Evolutionary conservation across 139 green algal genomes (phyloP), one percentile per base, ranked within the genome.

Genomic region (Volvox africanus): DNA sequence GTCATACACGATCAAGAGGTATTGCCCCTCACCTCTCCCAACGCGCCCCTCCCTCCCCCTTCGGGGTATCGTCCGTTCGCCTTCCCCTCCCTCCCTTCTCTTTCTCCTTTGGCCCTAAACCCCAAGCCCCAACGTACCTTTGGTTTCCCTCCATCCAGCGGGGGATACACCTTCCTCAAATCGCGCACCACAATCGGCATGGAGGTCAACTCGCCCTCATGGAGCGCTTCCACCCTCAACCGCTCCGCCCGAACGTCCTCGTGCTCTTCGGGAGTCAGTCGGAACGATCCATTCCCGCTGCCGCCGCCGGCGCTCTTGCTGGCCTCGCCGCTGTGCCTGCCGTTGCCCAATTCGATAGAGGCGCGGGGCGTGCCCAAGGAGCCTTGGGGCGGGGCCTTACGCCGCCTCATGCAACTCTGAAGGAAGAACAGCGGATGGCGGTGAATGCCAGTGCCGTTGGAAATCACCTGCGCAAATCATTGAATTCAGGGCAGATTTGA

Each of bases 351-450:
- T 9, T 86, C 80, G 13, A 67, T 32, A 14, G 78, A 84, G 16
- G 36, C 78, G 36, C 78, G 78, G 16, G 75, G 32, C 9, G 44
- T 55, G 32, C 30, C 22, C 20, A 79, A 16, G 80, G 44, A 65
- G 80, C 28, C 37, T 14, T 11, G 0, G 44, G 35, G 22, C 6
- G 3, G 12, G 21, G 35, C n/a, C 16, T 71, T 65, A 16, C 24
- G 65, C 21, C 65, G 65, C 21, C 61, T 36, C 61, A 61, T 76
- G 78, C 85, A 89, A 62, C 83, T 37, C 2, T 80, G 22, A 36
- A 99, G 93, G 96, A 99, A 99, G 95, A 97, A 99, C 55, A 99
- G 96, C n/a, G 96, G 97, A 90, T 98, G 96, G 76, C 94, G 94
- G 16, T 91, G 92, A 73, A 99, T 95, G 80, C 98, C 98, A 36